A percentile compares a stretch with the other conserved stretches of the same genome.
phyloP scores from a whole-genome alignment of 257 asterid genomes.

The Rehmannia glutinosa region DNA sequence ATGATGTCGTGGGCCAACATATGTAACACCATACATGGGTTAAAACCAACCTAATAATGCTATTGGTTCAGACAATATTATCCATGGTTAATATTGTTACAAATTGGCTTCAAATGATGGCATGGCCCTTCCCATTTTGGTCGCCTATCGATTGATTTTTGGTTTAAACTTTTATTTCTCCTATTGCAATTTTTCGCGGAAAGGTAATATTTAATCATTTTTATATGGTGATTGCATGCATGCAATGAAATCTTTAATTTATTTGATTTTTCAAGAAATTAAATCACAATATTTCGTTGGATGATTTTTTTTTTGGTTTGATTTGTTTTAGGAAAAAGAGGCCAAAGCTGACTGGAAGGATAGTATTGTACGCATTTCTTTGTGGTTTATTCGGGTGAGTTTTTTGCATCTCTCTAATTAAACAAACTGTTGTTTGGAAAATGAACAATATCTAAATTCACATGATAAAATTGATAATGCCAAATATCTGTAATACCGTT shows the following conservation, averaged over 20 bases:
- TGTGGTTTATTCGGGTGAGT: slow-evolving; percentile 52
- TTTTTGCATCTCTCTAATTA: not conserved
- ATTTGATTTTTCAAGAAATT: not conserved
- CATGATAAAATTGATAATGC: too few relatives aligned
- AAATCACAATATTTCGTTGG: not conserved
- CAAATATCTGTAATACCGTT: not conserved
- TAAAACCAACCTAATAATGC: too few relatives aligned
- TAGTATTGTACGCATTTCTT: slow-evolving; percentile 36
- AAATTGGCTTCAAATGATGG: too few relatives aligned
- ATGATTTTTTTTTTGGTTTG: not conserved
- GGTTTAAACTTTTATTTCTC: too few relatives aligned
- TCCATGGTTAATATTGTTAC: too few relatives aligned
- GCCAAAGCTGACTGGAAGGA: slow-evolving; percentile 51
- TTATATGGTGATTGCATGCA: not conserved
- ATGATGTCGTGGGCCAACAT: too few relatives aligned
- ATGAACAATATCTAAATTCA: not conserved
- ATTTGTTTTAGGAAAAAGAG: slow-evolving; percentile 44
- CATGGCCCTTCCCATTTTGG: too few relatives aligned
- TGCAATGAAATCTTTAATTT: not conserved
- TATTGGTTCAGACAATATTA: too few relatives aligned
- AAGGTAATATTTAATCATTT: not conserved
- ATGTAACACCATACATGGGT: too few relatives aligned
- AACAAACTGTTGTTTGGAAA: not conserved
- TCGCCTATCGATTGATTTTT: too few relatives aligned
- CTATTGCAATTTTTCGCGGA: too few relatives aligned